Evolutionary conservation across 2,329 filamentous ascomycete genomes (phyloP).

Genomic region (Talaromyces sp.): DNA sequence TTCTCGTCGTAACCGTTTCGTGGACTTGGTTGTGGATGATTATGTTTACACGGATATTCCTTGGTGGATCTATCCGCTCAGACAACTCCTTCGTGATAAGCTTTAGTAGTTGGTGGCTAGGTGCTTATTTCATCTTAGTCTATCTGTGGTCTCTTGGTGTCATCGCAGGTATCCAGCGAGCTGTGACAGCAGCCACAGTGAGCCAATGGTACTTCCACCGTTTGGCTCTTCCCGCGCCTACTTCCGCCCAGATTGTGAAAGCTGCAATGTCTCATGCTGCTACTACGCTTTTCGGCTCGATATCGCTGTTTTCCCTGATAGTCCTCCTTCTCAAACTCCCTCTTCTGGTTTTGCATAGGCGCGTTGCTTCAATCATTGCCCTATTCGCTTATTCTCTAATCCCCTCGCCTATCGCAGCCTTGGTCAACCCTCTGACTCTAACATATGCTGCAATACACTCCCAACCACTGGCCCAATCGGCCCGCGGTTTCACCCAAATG

Average conservation of each 20-base stretch:
- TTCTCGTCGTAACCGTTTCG: conserved; percentile 69
- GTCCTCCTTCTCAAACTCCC: conserved; percentile 79
- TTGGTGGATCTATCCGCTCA: conserved; percentile 75
- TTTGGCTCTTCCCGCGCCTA: conserved; percentile 71
- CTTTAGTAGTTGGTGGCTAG: conserved; percentile 89
- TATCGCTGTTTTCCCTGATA: conserved; percentile 82
- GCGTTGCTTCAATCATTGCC: conserved; percentile 65
- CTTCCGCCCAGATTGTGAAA: conserved; percentile 74
- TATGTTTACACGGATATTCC: conserved; percentile 94
- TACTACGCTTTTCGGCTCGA: conserved; percentile 86
- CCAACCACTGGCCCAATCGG: conserved; percentile 71
- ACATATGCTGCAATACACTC: conserved; percentile 95
- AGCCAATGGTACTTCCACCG: conserved; percentile 99
- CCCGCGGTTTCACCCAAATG: conserved; percentile 76
- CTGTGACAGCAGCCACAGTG: conserved; percentile 89
- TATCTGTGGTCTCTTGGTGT: conserved; percentile 94
- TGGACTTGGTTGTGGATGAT: conserved; percentile 97
- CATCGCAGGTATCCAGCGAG: conserved; percentile 81
- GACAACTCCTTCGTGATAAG: conserved; percentile 72
- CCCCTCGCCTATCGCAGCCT: conserved; percentile 75
- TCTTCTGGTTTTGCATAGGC: conserved; percentile 74
- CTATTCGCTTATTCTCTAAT: conserved; percentile 75
- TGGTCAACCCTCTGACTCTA: conserved; percentile 87
- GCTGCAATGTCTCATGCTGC: conserved; percentile 78
- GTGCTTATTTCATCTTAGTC: conserved; percentile 85